Conservation (phyloP, 306 rosid species). For the Quercus rubra region DNA sequence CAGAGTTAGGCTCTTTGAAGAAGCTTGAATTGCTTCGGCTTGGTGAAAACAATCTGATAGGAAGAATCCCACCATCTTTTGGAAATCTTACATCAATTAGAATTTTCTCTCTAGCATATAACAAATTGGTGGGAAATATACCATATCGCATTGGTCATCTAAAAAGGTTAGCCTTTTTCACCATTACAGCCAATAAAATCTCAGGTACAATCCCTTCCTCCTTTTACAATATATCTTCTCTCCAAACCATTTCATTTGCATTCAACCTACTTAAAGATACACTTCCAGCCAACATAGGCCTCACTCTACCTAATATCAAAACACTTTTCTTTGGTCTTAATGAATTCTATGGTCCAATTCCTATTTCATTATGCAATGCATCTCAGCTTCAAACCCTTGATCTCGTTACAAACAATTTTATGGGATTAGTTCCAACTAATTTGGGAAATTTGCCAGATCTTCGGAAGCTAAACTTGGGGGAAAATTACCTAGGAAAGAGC, state of each 20-base stretch:
- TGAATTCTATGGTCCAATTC: conserved; percentile 8
- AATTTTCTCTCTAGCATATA: fast-evolving
- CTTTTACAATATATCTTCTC: no score
- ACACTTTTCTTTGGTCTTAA: neutral
- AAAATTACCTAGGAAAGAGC: neutral
- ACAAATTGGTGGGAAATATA: neutral
- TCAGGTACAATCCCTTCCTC: neutral
- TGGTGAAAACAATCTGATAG: neutral
- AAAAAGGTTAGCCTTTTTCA: neutral
- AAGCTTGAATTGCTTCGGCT: neutral
- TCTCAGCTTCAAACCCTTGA: neutral
- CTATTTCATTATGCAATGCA: neutral
- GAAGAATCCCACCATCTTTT: conserved; percentile 12
- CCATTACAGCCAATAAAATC: neutral
- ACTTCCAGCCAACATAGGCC: neutral
- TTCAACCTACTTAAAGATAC: neutral
- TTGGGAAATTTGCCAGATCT: neutral
- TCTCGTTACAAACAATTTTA: neutral
- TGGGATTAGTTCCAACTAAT: conserved; percentile 2
- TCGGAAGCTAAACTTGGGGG: neutral
- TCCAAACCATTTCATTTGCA: fast-evolving
- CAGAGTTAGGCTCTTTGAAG: neutral
- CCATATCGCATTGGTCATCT: conserved; percentile 1
- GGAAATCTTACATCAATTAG: conserved; percentile 13
- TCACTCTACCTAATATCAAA: neutral